Percentiles rank a stretch among this genome's conserved stretches.
Conservation (phyloP, 2,329 filamentous ascomycete species). For the Colletotrichum spaethianum region DNA sequence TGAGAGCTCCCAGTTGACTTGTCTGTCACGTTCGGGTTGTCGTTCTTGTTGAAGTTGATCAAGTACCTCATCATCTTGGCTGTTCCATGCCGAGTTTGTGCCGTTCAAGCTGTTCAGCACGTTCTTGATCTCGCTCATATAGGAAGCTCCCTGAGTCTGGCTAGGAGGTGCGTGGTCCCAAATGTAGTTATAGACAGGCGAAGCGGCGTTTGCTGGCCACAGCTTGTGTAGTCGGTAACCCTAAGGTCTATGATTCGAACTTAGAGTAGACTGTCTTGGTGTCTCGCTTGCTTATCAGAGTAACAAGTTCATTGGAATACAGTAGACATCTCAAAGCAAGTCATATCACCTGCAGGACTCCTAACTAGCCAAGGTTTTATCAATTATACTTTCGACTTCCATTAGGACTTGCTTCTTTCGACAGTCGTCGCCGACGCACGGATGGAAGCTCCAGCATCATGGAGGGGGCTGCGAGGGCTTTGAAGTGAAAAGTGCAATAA, state of each 20-base stretch:
- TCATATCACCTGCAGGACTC: neutral
- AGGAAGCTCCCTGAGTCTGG: conserved; percentile 51
- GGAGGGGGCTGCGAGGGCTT: neutral
- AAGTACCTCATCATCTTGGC: conserved; percentile 2
- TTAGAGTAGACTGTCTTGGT: neutral
- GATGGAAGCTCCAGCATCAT: neutral
- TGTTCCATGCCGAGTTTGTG: neutral
- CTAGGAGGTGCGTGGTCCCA: conserved; percentile 2
- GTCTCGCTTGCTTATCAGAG: conserved; percentile 11
- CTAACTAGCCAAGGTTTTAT: neutral
- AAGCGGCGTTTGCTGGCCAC: neutral
- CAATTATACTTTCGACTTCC: neutral
- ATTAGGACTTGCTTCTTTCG: conserved; percentile 23
- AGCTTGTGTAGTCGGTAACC: neutral
- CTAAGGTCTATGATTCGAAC: too few relatives aligned
- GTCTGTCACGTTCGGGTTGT: neutral
- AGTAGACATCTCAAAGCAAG: neutral
- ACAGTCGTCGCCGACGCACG: conserved; percentile 8
- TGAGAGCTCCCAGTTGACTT: neutral
- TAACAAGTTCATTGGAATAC: neutral
- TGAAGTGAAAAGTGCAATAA: neutral
- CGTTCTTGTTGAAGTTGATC: conserved; percentile 11
- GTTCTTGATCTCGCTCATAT: conserved; percentile 56
- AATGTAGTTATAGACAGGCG: neutral
- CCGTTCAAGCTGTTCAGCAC: conserved; percentile 53